phyloP scores from a whole-genome alignment of 202 grass and related monocot genomes.

The Zizania palustris region DNA sequence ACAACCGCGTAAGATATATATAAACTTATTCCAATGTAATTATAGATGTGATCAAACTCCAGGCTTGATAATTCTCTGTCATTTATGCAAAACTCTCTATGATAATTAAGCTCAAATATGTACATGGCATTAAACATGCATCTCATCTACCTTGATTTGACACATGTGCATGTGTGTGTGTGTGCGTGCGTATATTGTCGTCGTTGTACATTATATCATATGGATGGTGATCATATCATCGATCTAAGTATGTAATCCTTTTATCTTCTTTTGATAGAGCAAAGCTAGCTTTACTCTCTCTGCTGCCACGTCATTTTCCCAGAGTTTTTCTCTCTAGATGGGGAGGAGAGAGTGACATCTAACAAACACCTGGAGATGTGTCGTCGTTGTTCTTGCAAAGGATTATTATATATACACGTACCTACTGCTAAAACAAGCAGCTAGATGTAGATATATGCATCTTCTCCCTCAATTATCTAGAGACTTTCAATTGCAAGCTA shows the following conservation, averaged over 20 bases:
- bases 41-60: not conserved
- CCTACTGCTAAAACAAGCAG: slow-evolving; percentile 17
- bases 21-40: not conserved
- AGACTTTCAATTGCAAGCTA: not conserved
- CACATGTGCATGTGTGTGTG: too few relatives aligned
- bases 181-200: too few relatives aligned
- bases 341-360: slow-evolving; percentile 50
- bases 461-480: too few relatives aligned
- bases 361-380: slow-evolving; percentile 42
- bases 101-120: too few relatives aligned
- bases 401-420: not conserved
- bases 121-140: too few relatives aligned
- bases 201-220: too few relatives aligned
- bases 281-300: slow-evolving; percentile 29
- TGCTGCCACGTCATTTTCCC: not conserved
- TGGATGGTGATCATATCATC: slow-evolving; percentile 23
- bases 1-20: slow-evolving; percentile 56
- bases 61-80: too few relatives aligned
- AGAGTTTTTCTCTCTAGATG: not conserved
- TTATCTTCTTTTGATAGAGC: slow-evolving; percentile 7
- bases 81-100: too few relatives aligned
- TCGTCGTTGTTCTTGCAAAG: slow-evolving; percentile 34
- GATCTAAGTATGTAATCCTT: not conserved
- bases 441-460: not conserved
- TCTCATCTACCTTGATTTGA: too few relatives aligned